Evolutionary conservation across 2,329 filamentous ascomycete species (phyloP).

Genomic region (Aschersonia sp.): DNA sequence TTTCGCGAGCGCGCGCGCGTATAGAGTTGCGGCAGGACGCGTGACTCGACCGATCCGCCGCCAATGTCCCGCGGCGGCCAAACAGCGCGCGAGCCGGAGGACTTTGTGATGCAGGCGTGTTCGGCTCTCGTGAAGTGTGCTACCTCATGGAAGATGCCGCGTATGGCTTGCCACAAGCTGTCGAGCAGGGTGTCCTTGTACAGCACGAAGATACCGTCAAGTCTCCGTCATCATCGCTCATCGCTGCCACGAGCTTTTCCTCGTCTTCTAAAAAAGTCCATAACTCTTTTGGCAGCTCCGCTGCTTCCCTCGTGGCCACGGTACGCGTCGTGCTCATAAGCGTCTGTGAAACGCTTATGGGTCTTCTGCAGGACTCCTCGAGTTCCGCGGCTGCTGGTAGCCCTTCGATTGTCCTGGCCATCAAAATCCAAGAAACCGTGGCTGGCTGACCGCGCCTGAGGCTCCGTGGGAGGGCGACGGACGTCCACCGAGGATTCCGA

Average conservation of each 20-base stretch:
- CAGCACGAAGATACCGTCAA: background rate
- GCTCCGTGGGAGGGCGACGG: conserved; percentile 24
- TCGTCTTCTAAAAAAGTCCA: conserved; percentile 93
- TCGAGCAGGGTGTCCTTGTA: background rate
- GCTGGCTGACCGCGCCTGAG: conserved; percentile 28
- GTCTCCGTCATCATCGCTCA: conserved; percentile 20
- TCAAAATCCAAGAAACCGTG: conserved; percentile 27
- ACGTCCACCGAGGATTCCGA: conserved; percentile 41
- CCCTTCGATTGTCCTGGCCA: conserved; percentile 24
- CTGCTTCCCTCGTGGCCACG: conserved; percentile 67
- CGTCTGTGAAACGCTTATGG: conserved; percentile 77
- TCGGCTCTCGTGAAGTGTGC: no score
- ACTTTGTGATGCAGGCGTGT: no score
- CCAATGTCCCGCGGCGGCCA: no score
- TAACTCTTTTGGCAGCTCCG: conserved; percentile 79
- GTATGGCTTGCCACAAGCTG: no score
- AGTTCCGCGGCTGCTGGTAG: conserved; percentile 21
- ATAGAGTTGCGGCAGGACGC: background rate
- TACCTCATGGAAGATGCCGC: no score
- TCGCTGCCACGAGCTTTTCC: conserved; percentile 58
- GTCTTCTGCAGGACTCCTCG: conserved; percentile 64
- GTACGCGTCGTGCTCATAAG: conserved; percentile 62
- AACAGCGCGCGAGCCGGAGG: no score
- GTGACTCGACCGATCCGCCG: no score
- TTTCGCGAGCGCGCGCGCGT: no score